Base-by-base conservation (phyloP, 2,329 filamentous ascomycete species). In the Didymella keratinophila region DNA sequence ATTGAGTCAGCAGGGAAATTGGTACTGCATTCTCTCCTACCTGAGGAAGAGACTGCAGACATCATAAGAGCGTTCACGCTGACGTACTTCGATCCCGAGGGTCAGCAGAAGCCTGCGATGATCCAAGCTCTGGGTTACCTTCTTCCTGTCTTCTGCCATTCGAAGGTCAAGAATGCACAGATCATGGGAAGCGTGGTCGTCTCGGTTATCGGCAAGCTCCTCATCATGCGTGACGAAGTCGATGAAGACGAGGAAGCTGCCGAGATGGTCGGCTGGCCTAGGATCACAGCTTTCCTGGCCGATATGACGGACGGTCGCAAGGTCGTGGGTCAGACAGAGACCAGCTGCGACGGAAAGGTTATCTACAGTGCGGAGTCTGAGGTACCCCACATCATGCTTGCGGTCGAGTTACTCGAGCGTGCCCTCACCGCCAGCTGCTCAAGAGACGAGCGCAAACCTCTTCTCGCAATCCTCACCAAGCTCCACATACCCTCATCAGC, bases 251-350 rank as follows among this genome's bases (percentile, higher is more conserved):
- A 91, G 30, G 91, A 90, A 25, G 76, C 76, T 25, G 37, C 37
- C 20, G 78, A 77, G 28, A 93, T 96, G 87, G 90, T 94, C 9
- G 87, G 89, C 67, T 84, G 96, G 64, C 84, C 86, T 42, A 86
- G 88, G 3, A 91, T 96, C 57, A 92, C 91, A 1, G 87, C 91
- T 3, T 94, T 93, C 70, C 80, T 98, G 8, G 87, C 93, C 0
- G 94, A 98, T 74, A 98, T 94, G 95, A 98, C 94, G 0, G 94
- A 98, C 75, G 93, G 93, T 36, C 84, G 94, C 48, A 93, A 96
- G 76, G 82, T 87, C 7, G 79, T 87, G 11, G 82, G 91, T 80
- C 79, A 90, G 79, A 78, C 84, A 0, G 69, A 76, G 28, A 34
- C 71, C 80, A 58, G 78, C 14, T 58, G 73, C n/a, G 70, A 75